Evolutionary conservation across 2,329 filamentous ascomycete species (phyloP).

Genomic region (Monosporascus sp.): DNA sequence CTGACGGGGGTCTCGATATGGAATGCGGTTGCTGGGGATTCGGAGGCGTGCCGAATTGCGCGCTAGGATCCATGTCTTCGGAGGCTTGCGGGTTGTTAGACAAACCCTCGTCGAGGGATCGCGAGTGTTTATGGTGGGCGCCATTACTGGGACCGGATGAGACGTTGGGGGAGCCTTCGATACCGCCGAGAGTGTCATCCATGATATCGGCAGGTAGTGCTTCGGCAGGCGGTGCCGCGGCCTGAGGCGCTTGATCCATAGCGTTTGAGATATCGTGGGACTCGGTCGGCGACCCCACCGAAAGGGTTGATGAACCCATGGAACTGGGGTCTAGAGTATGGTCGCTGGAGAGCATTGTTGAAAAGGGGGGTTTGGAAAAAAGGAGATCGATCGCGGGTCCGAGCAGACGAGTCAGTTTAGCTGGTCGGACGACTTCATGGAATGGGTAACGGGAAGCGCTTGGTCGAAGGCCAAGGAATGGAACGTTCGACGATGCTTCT

Average conservation of each 20-base stretch:
- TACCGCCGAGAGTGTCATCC: conserved; percentile 46
- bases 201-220: conserved; percentile 27
- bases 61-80: conserved; percentile 35
- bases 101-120: conserved; percentile 46
- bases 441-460: neutral
- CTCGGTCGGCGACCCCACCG: conserved; percentile 46
- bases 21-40: conserved; percentile 36
- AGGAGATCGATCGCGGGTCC: neutral
- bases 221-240: conserved; percentile 23
- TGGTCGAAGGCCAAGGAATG: neutral
- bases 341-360: conserved; percentile 6
- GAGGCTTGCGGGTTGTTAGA: conserved; percentile 23
- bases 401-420: neutral
- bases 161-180: conserved; percentile 44
- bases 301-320: conserved; percentile 50
- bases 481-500: neutral
- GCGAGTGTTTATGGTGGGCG: conserved; percentile 39
- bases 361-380: conserved; percentile 1
- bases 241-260: conserved; percentile 41
- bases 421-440: neutral
- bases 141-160: conserved; percentile 21
- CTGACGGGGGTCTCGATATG: conserved; percentile 52
- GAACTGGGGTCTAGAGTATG: conserved; percentile 15
- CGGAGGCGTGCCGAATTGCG: conserved; percentile 43
- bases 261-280: conserved; percentile 48